Base-by-base conservation (phyloP, 2,329 filamentous ascomycete genomes). In the Teratosphaeriaceae sp. region DNA sequence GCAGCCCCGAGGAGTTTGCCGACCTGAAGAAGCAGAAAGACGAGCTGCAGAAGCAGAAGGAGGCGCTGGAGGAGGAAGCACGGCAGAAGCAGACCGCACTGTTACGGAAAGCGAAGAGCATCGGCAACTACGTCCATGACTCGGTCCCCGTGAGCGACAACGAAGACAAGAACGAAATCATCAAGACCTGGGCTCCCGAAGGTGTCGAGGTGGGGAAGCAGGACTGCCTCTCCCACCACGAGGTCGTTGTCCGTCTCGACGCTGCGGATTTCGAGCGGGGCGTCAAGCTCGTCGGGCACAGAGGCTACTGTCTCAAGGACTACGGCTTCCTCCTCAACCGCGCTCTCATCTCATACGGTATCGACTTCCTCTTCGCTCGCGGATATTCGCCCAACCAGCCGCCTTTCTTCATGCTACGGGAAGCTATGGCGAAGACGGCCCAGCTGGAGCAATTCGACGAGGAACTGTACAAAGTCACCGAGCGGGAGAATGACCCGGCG, bases 391-490 rank as follows among this genome's bases (percentile, higher is more conserved):
- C 65, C 21, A 66, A 64, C 43, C 86, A 92, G 61, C 84, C 90
- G 1, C 89, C 89, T 1, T 88, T 88, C 61, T 94, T 98, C 73
- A 95, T 97, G 86, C 78, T 90, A 50, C 85, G 86, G 66, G 86
- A 94, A 39, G 84, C 88, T 65, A 98, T 98, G 92, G 89, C 85
- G 47, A 97, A 97, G 75, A 98, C 92, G 0, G 92, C 92, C 2
- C 92, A 98, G 69, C 80, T 98, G 20, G 88, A 92, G 55, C 86
- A 96, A 60, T 98, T 98, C 60, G 92, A 98, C 61, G 92, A 97
- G 65, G 90, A 97, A 67, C 73, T 98, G 40, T 98, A 98, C 76
- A 97, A 97, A 71, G 90, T 98, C 43, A 75, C 75, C 19, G 81
- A 90, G 53, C 84, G 85, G 63, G 85, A 87, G 46, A 88, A 94